Percentiles rank a stretch among this genome's conserved stretches.
Conservation (phyloP, 306 rosid genomes). For the Citrullus mucosospermus region DNA sequence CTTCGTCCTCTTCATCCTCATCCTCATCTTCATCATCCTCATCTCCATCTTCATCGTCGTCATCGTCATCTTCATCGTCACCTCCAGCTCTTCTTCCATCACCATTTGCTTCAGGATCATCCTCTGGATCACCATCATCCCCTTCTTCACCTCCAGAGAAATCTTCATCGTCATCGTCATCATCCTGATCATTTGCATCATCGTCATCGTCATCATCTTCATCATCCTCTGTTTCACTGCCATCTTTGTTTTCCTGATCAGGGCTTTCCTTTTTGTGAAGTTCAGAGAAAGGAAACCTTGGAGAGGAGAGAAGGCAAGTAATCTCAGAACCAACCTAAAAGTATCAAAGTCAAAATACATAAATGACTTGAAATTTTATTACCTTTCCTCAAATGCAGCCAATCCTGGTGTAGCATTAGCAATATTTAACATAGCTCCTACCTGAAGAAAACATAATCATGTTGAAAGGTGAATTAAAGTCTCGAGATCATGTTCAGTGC, state of each 20-base stretch:
- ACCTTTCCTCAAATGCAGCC: constrained; percentile 42
- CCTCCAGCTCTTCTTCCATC: constrained; percentile 49
- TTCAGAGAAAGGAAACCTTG: constrained; percentile 59
- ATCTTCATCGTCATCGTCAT: constrained; percentile 52
- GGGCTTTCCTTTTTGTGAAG: constrained; percentile 16
- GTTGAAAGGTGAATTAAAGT: neutral
- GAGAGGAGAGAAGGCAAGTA: constrained; percentile 8
- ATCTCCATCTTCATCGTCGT: neutral
- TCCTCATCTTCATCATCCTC: constrained; percentile 13
- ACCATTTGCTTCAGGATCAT: constrained; percentile 7
- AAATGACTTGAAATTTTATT: neutral
- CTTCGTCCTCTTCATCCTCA: constrained; percentile 35
- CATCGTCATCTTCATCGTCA: constrained; percentile 37
- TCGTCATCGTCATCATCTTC: constrained; percentile 27
- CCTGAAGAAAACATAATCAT: constrained; percentile 21
- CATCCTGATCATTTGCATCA: constrained; percentile 31
- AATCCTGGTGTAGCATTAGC: constrained; percentile 20
- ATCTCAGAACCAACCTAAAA: neutral
- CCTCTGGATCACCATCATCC: constrained; percentile 42
- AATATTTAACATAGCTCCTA: constrained; percentile 18
- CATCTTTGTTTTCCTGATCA: constrained; percentile 55
- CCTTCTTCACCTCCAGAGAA: constrained; percentile 49
- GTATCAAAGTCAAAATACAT: neutral
- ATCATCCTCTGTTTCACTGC: constrained; percentile 77
- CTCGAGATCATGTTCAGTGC: neutral